A percentile compares a stretch with the other conserved stretches of the same genome.
These are phyloP conservation scores for Penicillium sp. DNA, from an alignment of 2,329 filamentous ascomycete genomes.

Conservation along the genomic window DNA sequence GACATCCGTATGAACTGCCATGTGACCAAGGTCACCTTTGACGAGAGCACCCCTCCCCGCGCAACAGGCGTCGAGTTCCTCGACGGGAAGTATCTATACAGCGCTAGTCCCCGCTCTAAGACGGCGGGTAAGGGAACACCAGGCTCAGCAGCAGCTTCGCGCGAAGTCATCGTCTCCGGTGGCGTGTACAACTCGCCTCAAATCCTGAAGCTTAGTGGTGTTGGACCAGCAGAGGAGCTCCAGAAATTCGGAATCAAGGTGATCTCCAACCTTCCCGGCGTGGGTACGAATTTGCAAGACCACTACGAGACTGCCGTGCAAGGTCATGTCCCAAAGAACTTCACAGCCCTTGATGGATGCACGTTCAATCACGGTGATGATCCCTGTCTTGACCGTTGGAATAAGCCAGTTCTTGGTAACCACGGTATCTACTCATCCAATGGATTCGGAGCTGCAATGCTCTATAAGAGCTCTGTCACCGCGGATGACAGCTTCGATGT, in stretches of 20 bases:
- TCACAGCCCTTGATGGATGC: slow-evolving; percentile 34
- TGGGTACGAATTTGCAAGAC: slow-evolving; percentile 65
- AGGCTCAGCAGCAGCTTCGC: slow-evolving; percentile 45
- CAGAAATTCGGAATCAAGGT: slow-evolving; percentile 54
- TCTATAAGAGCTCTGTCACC: slow-evolving; percentile 37
- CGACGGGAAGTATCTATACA: slow-evolving; percentile 49
- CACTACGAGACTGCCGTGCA: slow-evolving; percentile 42
- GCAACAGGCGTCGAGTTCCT: slow-evolving; percentile 54
- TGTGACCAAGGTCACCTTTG: slow-evolving; percentile 50
- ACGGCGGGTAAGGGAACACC: slow-evolving; percentile 32
- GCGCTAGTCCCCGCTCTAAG: slow-evolving; percentile 43
- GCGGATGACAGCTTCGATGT: slow-evolving; percentile 52
- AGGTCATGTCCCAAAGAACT: slow-evolving; percentile 43
- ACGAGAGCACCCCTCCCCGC: slow-evolving; percentile 40
- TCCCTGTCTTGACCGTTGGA: slow-evolving; percentile 48
- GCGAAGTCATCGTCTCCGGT: slow-evolving; percentile 49
- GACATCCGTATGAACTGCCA: slow-evolving; percentile 54
- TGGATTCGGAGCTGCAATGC: slow-evolving; percentile 55
- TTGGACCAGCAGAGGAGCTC: slow-evolving; percentile 58
- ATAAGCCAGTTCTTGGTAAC: slow-evolving; percentile 38
- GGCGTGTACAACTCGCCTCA: slow-evolving; percentile 66
- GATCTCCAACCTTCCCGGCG: slow-evolving; percentile 58
- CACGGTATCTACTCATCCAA: slow-evolving; percentile 50
- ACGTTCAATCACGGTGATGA: slow-evolving; percentile 35
- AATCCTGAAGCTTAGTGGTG: slow-evolving; percentile 64